Evolutionary conservation across 352 stramenopile species (phyloP).

Genomic region (Blastocystis sp.): DNA sequence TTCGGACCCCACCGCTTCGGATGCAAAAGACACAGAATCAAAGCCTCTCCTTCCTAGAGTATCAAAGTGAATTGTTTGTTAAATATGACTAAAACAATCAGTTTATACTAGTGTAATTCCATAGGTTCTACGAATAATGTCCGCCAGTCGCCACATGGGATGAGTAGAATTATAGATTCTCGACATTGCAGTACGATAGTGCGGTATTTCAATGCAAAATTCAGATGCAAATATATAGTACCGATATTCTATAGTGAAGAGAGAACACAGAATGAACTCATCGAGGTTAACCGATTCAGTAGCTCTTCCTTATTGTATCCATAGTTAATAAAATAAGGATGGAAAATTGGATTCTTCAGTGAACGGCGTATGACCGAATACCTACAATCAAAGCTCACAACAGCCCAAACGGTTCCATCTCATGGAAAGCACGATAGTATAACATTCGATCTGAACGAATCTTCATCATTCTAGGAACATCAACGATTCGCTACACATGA

Average conservation of each 20-base stretch:
- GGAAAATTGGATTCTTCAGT: background rate
- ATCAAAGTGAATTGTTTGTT: background rate
- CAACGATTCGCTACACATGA: background rate
- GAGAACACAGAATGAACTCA: background rate
- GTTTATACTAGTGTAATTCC: background rate
- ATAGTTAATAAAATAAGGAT: conserved; percentile 53
- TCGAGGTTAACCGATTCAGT: background rate
- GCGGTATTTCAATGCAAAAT: background rate
- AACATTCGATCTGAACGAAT: background rate
- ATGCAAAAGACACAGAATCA: background rate
- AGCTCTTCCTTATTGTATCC: conserved; percentile 12
- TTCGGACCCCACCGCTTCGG: background rate
- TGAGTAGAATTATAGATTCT: background rate
- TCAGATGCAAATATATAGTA: background rate
- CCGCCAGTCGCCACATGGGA: background rate
- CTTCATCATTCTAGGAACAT: background rate
- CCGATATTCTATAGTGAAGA: background rate
- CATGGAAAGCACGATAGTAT: background rate
- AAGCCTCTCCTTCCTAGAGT: conserved; percentile 11
- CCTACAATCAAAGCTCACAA: background rate
- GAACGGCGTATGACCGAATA: background rate
- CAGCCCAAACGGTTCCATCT: background rate
- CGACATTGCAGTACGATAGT: background rate
- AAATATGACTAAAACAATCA: background rate
- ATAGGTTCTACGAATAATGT: background rate